Base-by-base conservation (phyloP, 1,284 basidiomycete genomes). In the Leccinum subrobustum region DNA sequence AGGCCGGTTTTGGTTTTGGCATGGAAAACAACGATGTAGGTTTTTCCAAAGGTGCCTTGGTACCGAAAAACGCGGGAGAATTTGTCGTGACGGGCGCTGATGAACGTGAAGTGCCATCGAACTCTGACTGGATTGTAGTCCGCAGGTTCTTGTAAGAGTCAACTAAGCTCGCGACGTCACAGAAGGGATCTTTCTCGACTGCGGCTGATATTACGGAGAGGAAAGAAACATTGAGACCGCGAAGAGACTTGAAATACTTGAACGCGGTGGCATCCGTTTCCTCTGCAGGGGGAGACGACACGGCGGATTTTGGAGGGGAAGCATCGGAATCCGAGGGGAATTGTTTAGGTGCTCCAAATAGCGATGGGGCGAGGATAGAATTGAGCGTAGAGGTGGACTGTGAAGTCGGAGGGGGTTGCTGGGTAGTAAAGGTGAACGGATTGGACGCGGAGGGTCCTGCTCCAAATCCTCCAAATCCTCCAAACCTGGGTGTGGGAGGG, bases 211-310 rank as follows among this genome's bases (percentile, higher is more conserved):
- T 75, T 33, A 86, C 83, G 4, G 83, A 77, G 33, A 91, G 69
- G 67, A 95, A 79, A 0, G 91, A 89, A 20, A 84, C 75, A 70
- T 96, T 96, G 52, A 96, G 81, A 11, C 93, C 93, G 18, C 93
- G 87, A 18, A 96, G 79, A 6, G 86, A 84, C 42, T 80, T 86
- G 75, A 86, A 93, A 74, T 92, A 95, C 48, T 80, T 76, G 3
- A 80, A 63, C 16, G 78, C 78, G 20, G 77, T 75, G 31, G 77
- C 70, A 23, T 77, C 71, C 37, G 74, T 69, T 14, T 73, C 71
- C n/a, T 70, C 69, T 47, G 64, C 54, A 5, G 61, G 44, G 25
- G 69, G n/a, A 27, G 66, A 60, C 7, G 60, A 39, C 39, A 56
- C 33, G 1, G 56, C 3, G 23, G 11, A 51, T 55, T 73, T 65